These are phyloP conservation scores for Phytopythium aichiense DNA, from an alignment of 352 stramenopile species.

Conservation along the genomic window DNA sequence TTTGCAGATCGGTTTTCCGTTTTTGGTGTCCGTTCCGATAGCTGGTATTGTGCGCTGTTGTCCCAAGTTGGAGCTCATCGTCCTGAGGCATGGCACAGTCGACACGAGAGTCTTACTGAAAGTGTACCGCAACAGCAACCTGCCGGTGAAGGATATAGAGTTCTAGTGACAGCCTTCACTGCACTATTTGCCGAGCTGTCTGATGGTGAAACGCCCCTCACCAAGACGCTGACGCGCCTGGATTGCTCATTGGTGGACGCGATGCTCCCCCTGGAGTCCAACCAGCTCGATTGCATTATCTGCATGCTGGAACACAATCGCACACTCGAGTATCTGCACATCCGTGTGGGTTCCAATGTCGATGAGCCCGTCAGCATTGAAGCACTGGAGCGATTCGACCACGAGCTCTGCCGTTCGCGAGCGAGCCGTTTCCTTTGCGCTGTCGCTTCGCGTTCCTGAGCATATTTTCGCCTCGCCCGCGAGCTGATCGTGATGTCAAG, in stretches of 20 bases:
- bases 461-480: background rate
- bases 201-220: background rate
- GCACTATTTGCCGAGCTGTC: background rate
- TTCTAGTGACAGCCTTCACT: background rate
- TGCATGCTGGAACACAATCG: background rate
- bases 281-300: background rate
- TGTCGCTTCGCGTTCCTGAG: background rate
- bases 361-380: background rate
- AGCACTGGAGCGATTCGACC: background rate
- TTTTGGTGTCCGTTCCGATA: background rate
- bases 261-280: too few relatives aligned
- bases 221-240: background rate
- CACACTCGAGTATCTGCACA: background rate
- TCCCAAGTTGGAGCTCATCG: background rate
- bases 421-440: background rate
- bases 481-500: background rate
- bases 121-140: background rate
- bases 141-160: background rate
- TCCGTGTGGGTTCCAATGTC: background rate
- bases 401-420: background rate
- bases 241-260: background rate
- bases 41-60: background rate
- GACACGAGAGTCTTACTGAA: background rate
- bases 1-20: background rate
- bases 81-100: background rate